Base-by-base conservation (phyloP, 768 basidiomycete genomes). In the Tylopilus intermedius region DNA sequence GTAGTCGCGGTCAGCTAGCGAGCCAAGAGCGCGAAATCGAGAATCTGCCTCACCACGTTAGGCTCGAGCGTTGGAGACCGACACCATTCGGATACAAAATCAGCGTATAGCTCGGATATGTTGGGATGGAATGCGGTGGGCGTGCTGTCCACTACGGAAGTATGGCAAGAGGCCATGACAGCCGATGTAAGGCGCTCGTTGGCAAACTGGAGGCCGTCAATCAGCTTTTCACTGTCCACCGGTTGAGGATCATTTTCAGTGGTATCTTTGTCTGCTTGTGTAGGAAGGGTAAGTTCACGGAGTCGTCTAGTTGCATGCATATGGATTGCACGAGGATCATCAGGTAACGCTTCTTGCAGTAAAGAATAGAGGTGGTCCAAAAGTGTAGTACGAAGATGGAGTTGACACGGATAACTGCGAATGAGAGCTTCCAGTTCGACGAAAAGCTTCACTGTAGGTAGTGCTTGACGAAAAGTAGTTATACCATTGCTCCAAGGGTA, bases 21-120 rank as follows among this genome's bases (percentile, higher is more conserved):
- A 43, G 3, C 9, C 15, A 41, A 1, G 15, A 18, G 26, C n/a
- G 4, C 32, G n/a, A 40, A 45, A 39, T 5, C 4, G 21, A 38
- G 15, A 44, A 38, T 24, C 8, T 24, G 32, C 14, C 68, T 67
- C 54, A 72, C 71, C 53, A 74, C 47, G 56, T 71, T 59, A 35
- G 50, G 27, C 37, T 67, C 67, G 10, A 68, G 63, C 2, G 67
- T 58, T 9, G 67, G 59, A 26, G 58, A 59, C 58, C 65, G 50
- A 66, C 77, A 76, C 78, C 79, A 82, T 41, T 74, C 72, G 37
- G 68, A 63, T 24, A 82, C 63, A 66, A 81, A 81, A 42, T 69
- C 65, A 26, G 71, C 71, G 50, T 78, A 79, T 42, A 73, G 67
- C 2, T 61, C 58, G 37, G 47, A 53, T 39, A 55, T 74, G 69